Base-by-base conservation (phyloP, 805 yeast genomes). In the Ogataea corticis region DNA sequence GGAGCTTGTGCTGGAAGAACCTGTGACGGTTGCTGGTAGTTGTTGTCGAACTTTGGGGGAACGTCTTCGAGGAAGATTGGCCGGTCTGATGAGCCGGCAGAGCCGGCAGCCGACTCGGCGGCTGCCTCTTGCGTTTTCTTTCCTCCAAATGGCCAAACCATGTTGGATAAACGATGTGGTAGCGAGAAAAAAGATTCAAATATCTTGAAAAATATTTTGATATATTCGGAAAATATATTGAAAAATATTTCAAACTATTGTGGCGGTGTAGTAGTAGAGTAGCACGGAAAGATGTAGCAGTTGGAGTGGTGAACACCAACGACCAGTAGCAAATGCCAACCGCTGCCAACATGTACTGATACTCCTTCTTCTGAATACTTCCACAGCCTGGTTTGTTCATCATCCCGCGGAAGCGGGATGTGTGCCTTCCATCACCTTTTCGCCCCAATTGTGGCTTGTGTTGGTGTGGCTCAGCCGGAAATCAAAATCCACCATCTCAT, bases 21-120 rank as follows among this genome's bases (percentile, higher is more conserved):
- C 19, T 21, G 38, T 17, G 34, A 31, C 4, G 44, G 44, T 16
- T 42, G 44, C 29, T 42, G 44, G 30, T 38, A 30, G 17, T 45
- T 43, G 25, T 35, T 39, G 28, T 43, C 44, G 32, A 75, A 76
- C 51, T 75, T 77, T 6, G 82, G 80, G 0, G 80, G 77, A 7
- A 77, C 64, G 49, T 77, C 82, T 38, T 77, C 82, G 23, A 77
- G 58, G 45, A 66, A 74, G 46, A 66, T 64, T 28, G 58, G 71
- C 36, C 50, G 43, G 35, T 12, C 36, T 19, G 40, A 37, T 28
- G 21, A 29, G 32, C 30, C 45, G 16, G 23, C 41, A 29, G 45
- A 29, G 34, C 13, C 47, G 19, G 41, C 42, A 30, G 42, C 27
- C 21, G 27, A 40, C 38, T 40, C 46, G 31, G 7, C 40, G 13